Conservation (phyloP, 2,329 filamentous ascomycete species). For the Cladosporium oxysporum region DNA sequence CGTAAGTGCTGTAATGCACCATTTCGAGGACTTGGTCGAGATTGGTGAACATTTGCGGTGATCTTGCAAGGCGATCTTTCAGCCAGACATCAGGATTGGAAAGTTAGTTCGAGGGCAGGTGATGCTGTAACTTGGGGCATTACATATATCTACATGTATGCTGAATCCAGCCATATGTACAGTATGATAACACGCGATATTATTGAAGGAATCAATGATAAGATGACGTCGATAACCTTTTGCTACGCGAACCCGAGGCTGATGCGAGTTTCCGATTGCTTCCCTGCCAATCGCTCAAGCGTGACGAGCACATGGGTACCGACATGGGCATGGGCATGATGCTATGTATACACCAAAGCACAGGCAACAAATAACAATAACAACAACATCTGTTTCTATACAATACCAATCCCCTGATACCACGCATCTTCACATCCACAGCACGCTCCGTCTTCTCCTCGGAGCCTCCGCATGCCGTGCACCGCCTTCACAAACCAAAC, state of each 20-base stretch:
- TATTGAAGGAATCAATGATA: background rate
- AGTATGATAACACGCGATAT: too few relatives aligned
- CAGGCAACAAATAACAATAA: background rate
- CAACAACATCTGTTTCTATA: background rate
- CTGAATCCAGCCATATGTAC: too few relatives aligned
- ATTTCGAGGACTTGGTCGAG: too few relatives aligned
- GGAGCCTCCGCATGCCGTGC: background rate
- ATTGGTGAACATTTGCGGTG: too few relatives aligned
- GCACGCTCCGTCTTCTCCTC: background rate
- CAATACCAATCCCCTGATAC: background rate
- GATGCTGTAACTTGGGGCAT: too few relatives aligned
- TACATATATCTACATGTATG: too few relatives aligned
- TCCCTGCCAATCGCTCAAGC: slow-evolving; percentile 1
- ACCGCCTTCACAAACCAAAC: slow-evolving; percentile 18
- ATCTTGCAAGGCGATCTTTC: too few relatives aligned
- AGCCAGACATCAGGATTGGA: too few relatives aligned
- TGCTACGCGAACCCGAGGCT: background rate
- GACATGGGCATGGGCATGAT: background rate
- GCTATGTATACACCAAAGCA: background rate
- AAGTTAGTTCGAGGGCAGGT: too few relatives aligned
- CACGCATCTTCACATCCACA: slow-evolving; percentile 2
- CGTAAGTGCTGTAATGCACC: too few relatives aligned
- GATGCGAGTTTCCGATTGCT: background rate
- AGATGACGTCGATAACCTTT: background rate
- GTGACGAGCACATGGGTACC: slow-evolving; percentile 5